Percentiles rank a stretch among this genome's conserved stretches.
Evolutionary conservation across 805 yeast genomes (phyloP).

Genomic region (Ogataea angusta): DNA sequence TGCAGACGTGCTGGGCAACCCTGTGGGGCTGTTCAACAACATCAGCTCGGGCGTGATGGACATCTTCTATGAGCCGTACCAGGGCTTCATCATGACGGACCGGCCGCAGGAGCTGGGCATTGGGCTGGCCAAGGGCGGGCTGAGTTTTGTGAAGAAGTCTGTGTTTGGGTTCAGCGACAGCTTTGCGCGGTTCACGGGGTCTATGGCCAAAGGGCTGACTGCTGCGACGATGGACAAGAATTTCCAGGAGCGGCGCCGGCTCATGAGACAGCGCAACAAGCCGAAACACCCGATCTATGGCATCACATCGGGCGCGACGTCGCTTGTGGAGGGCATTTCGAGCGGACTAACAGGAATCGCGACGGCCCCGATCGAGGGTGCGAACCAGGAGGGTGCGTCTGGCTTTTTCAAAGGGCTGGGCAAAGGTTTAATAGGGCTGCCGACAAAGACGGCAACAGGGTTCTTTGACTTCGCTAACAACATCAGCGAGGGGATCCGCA

Average conservation of each 20-base stretch:
- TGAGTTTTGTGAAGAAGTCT: slow-evolving; percentile 89
- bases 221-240: slow-evolving; percentile 83
- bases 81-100: slow-evolving; percentile 91
- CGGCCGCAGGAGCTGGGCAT: slow-evolving; percentile 95
- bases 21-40: slow-evolving; percentile 93
- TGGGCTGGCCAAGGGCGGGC: slow-evolving; percentile 93
- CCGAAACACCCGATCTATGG: slow-evolving; percentile 87
- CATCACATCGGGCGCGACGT: slow-evolving; percentile 79
- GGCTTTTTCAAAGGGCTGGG: slow-evolving; percentile 96
- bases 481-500: slow-evolving; percentile 89
- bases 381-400: slow-evolving; percentile 78
- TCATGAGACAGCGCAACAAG: slow-evolving; percentile 69
- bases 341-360: slow-evolving; percentile 92
- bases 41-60: slow-evolving; percentile 94
- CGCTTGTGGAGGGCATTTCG: slow-evolving; percentile 80
- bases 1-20: slow-evolving; percentile 95
- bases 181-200: slow-evolving; percentile 87
- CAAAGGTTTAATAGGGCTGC: slow-evolving; percentile 90
- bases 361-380: slow-evolving; percentile 86
- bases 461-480: slow-evolving; percentile 88
- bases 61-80: slow-evolving; percentile 95
- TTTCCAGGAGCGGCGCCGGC: slow-evolving; percentile 81
- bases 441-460: slow-evolving; percentile 96
- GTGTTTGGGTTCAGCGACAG: slow-evolving; percentile 95
- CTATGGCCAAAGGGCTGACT: slow-evolving; percentile 89